These are phyloP conservation scores for Dactylis glomerata DNA, from an alignment of 176 grass and related monocot genomes.

Conservation along the genomic window DNA sequence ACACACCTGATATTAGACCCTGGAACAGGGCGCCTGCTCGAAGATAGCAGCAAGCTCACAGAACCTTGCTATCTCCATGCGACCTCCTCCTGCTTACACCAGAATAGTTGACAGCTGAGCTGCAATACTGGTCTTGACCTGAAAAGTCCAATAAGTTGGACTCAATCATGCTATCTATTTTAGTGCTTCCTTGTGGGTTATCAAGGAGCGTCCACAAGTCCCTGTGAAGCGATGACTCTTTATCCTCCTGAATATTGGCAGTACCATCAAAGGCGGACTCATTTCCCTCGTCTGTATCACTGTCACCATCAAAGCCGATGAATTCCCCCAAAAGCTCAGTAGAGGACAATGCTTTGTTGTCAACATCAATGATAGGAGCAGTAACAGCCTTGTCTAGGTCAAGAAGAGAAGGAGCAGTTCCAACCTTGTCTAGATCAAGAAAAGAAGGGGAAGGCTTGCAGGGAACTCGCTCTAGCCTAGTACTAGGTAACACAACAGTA, in stretches of 20 bases:
- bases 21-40: not conserved
- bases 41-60: not conserved
- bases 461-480: slow-evolving; percentile 19
- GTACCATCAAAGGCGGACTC: not conserved
- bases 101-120: not conserved
- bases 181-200: not conserved
- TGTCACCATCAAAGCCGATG: slow-evolving; percentile 30
- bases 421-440: not conserved
- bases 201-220: not conserved
- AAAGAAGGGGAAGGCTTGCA: not conserved
- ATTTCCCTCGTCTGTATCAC: not conserved
- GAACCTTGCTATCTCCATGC: slow-evolving; percentile 24
- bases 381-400: not conserved
- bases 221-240: not conserved
- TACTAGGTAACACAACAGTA: slow-evolving; percentile 25
- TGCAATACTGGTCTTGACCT: not conserved
- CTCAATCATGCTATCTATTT: slow-evolving; percentile 42
- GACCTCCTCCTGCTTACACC: slow-evolving; percentile 31
- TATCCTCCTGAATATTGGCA: not conserved
- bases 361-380: not conserved
- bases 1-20: not conserved
- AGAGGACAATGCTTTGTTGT: not conserved
- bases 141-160: slow-evolving; percentile 38
- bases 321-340: slow-evolving; percentile 25
- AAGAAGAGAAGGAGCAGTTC: not conserved